A percentile compares a stretch with the other conserved stretches of the same genome.
Evolutionary conservation across 1,139 yeast species (phyloP).

Genomic region (Hansenula lynferdii): DNA sequence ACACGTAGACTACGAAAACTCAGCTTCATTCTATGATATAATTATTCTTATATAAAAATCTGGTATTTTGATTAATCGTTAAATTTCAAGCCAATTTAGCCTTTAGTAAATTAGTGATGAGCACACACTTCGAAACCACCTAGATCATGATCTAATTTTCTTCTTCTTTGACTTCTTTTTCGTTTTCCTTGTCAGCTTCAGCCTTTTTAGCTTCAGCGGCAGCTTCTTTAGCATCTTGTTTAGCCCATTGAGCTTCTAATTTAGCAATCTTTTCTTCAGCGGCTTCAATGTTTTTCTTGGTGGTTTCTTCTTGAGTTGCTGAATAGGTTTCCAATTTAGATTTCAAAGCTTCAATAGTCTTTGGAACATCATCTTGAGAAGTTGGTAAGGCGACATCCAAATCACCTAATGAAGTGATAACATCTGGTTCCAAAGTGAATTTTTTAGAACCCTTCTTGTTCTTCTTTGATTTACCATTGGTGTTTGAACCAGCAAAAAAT

Average conservation of each 20-base stretch:
- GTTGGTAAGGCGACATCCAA: conserved; percentile 80
- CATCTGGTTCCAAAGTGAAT: conserved; percentile 76
- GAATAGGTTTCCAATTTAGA: conserved; percentile 67
- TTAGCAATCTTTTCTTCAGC: conserved; percentile 76
- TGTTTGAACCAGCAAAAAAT: conserved; percentile 48
- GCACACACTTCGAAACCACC: no score
- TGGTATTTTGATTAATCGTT: no score
- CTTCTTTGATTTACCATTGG: conserved; percentile 48
- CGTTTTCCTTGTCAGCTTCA: conserved; percentile 4
- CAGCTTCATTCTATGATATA: no score
- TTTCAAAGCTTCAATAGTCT: conserved; percentile 64
- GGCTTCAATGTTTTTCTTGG: conserved; percentile 66
- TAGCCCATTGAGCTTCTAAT: conserved; percentile 39
- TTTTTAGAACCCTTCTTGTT: conserved; percentile 47
- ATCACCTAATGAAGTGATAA: conserved; percentile 73
- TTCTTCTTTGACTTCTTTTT: conserved; percentile 8
- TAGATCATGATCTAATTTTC: no score
- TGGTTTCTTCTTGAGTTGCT: conserved; percentile 76
- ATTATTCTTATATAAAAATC: no score
- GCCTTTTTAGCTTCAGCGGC: conserved; percentile 19
- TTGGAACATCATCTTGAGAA: conserved; percentile 65
- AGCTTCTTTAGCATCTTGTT: conserved; percentile 31
- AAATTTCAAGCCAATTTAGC: no score
- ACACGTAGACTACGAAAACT: no score
- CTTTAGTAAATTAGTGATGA: no score